Percentiles rank a stretch among this genome's conserved stretches.
These are phyloP conservation scores for Dipteronia sinensis DNA, from an alignment of 345 rosid genomes.

Conservation along the genomic window DNA sequence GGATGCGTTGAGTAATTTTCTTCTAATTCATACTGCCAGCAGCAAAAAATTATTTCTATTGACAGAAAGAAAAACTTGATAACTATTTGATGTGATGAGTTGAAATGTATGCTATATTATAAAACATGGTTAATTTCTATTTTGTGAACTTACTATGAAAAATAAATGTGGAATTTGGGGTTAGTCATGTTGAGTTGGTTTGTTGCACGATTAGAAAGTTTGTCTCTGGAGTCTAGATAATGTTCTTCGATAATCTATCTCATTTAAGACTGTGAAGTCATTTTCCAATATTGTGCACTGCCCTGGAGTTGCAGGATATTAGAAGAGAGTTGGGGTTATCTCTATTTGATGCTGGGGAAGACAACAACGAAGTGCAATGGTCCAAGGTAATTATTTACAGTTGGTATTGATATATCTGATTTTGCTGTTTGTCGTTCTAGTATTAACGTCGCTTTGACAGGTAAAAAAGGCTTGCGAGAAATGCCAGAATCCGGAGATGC, in stretches of 20 bases:
- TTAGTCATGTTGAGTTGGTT: background rate
- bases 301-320: slow-evolving; percentile 34
- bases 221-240: background rate
- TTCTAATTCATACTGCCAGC: too few relatives aligned
- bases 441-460: slow-evolving; percentile 10
- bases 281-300: background rate
- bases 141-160: background rate
- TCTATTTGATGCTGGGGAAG: slow-evolving; percentile 26
- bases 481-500: slow-evolving; percentile 41
- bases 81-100: too few relatives aligned
- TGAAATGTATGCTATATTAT: too few relatives aligned
- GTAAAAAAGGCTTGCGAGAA: slow-evolving; percentile 37
- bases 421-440: background rate
- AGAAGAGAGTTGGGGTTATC: slow-evolving; percentile 51
- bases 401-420: background rate
- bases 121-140: too few relatives aligned
- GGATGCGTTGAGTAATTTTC: too few relatives aligned
- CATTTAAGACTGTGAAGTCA: background rate
- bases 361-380: slow-evolving; percentile 11
- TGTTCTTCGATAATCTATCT: background rate
- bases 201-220: background rate
- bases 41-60: too few relatives aligned
- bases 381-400: slow-evolving; percentile 25
- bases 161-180: background rate
- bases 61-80: too few relatives aligned